Evolutionary conservation across 2,329 filamentous ascomycete genomes (phyloP).

Genomic region (Cladosporium sp.): DNA sequence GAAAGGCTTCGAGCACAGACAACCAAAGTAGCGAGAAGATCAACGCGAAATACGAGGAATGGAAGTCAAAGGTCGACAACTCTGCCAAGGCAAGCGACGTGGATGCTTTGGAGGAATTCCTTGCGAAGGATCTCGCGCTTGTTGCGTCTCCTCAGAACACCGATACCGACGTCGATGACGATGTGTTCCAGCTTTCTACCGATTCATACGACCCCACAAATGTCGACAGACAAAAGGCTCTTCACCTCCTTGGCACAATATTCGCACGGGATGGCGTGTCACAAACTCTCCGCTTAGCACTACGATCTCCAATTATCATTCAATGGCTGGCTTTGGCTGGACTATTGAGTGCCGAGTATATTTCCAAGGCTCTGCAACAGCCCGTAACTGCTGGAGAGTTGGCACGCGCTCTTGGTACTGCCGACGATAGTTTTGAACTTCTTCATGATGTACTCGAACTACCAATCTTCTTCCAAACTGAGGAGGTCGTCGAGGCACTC

Average conservation of each 20-base stretch:
- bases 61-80: slow-evolving; percentile 33
- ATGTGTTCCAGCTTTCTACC: slow-evolving; percentile 49
- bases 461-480: slow-evolving; percentile 20
- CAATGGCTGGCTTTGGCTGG: slow-evolving; percentile 63
- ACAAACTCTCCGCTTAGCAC: slow-evolving; percentile 24
- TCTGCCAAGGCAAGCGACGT: slow-evolving; percentile 29
- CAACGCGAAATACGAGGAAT: slow-evolving; percentile 28
- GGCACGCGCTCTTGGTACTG: slow-evolving; percentile 14
- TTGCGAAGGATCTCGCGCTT: slow-evolving; percentile 32
- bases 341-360: slow-evolving; percentile 47
- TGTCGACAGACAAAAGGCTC: slow-evolving; percentile 66
- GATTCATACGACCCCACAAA: slow-evolving; percentile 43
- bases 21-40: not conserved
- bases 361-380: slow-evolving; percentile 43
- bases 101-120: slow-evolving; percentile 33
- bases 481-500: slow-evolving; percentile 67
- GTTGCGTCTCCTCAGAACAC: slow-evolving; percentile 13
- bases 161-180: slow-evolving; percentile 19
- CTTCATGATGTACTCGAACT: slow-evolving; percentile 19
- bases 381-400: slow-evolving; percentile 9
- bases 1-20: slow-evolving; percentile 52
- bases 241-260: slow-evolving; percentile 55
- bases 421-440: slow-evolving; percentile 19
- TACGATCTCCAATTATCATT: slow-evolving; percentile 53
- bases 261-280: slow-evolving; percentile 38